A percentile compares a stretch with the other conserved stretches of the same genome.
These are phyloP conservation scores for Uronychia setigera DNA, from an alignment of 73 alveolate species.

Conservation along the genomic window DNA sequence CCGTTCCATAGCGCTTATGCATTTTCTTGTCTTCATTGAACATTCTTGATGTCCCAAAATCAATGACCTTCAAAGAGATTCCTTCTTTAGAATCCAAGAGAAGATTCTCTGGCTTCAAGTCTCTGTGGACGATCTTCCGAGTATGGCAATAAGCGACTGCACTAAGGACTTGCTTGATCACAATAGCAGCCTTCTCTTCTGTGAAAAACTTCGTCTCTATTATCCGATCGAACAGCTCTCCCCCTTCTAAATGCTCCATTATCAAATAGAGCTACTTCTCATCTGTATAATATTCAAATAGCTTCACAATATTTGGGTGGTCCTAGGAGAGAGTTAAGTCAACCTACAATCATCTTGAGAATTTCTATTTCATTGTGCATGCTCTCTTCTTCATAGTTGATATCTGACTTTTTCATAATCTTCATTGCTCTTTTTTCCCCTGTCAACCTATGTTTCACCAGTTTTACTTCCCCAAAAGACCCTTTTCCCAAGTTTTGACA, in stretches of 20 bases:
- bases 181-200: slow-evolving; percentile 65
- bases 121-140: slow-evolving; percentile 84
- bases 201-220: slow-evolving; percentile 32
- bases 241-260: slow-evolving; percentile 74
- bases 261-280: slow-evolving; percentile 63
- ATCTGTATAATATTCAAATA: slow-evolving; percentile 89
- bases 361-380: slow-evolving; percentile 79
- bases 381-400: slow-evolving; percentile 59
- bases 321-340: slow-evolving; percentile 20
- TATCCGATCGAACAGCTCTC: slow-evolving; percentile 61
- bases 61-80: slow-evolving; percentile 20
- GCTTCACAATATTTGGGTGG: slow-evolving; percentile 92
- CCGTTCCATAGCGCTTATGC: slow-evolving; percentile 42
- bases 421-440: slow-evolving; percentile 71
- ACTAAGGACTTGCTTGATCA: slow-evolving; percentile 73
- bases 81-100: slow-evolving; percentile 43
- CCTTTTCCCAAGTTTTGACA: slow-evolving; percentile 68
- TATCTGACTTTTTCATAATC: slow-evolving; percentile 43
- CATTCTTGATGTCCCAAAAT: slow-evolving; percentile 1
- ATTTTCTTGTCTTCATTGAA: slow-evolving; percentile 16
- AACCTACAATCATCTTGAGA: slow-evolving; percentile 66
- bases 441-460: slow-evolving; percentile 57
- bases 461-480: slow-evolving; percentile 80
- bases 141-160: slow-evolving; percentile 85
- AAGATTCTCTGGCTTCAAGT: slow-evolving; percentile 86